These are phyloP conservation scores for Botrytis sinoallii DNA, from an alignment of 2,329 filamentous ascomycete genomes.

Conservation along the genomic window DNA sequence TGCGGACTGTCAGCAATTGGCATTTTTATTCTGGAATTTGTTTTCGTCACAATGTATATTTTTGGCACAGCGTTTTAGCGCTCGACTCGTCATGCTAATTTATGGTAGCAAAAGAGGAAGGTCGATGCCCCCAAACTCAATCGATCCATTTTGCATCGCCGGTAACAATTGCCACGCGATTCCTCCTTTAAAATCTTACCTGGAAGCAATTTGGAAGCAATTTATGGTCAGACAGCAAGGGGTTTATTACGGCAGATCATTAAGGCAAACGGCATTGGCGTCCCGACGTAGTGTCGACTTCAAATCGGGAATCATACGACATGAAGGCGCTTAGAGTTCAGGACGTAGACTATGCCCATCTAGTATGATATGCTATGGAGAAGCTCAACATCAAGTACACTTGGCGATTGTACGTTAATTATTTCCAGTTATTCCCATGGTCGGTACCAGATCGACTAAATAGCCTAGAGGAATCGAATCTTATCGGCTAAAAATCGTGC, in stretches of 20 bases:
- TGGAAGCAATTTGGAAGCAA: background rate
- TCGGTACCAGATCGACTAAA: background rate
- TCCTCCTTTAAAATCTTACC: background rate
- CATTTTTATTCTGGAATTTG: background rate
- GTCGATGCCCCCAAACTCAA: background rate
- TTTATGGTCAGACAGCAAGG: background rate
- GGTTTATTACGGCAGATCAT: background rate
- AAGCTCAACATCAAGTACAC: background rate
- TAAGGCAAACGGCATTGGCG: background rate
- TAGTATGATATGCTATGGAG: background rate
- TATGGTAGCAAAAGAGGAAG: background rate
- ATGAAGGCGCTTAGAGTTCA: background rate
- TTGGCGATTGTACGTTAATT: background rate
- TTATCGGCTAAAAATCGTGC: background rate
- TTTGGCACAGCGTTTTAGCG: background rate
- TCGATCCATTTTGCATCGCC: conserved; percentile 10
- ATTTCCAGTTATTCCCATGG: background rate
- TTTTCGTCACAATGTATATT: background rate
- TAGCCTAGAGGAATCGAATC: background rate
- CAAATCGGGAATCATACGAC: background rate
- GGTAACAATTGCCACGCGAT: background rate
- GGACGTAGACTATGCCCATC: background rate
- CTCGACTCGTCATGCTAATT: background rate
- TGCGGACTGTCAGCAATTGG: background rate
- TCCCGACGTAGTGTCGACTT: background rate